These are phyloP conservation scores for Ogataea chonburiensis DNA, from an alignment of 805 yeast genomes.

Conservation along the genomic window DNA sequence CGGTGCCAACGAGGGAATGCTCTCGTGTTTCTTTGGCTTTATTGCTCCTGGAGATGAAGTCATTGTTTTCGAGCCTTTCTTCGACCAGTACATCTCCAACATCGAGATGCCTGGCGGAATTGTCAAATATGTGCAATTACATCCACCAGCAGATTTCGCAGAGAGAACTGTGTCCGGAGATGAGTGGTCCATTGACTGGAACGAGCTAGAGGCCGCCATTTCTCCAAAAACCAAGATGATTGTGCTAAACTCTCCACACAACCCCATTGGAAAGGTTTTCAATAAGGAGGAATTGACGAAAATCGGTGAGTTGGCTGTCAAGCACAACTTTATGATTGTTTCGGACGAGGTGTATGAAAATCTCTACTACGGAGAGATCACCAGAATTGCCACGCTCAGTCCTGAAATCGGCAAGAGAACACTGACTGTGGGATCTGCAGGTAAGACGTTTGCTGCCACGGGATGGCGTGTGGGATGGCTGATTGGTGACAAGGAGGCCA, in stretches of 20 bases:
- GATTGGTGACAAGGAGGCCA: conserved; percentile 78
- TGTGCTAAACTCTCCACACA: conserved; percentile 91
- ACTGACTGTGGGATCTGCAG: conserved; percentile 93
- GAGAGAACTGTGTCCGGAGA: conserved; percentile 65
- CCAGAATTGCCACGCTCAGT: conserved; percentile 78
- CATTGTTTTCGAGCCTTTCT: conserved; percentile 94
- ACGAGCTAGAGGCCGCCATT: conserved; percentile 69
- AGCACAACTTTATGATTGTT: conserved; percentile 76
- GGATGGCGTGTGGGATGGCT: conserved; percentile 99
- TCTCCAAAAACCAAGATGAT: conserved; percentile 78
- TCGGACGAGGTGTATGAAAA: conserved; percentile 97
- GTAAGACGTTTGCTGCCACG: conserved; percentile 97
- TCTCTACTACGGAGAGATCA: conserved; percentile 69
- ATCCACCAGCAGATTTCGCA: conserved; percentile 75
- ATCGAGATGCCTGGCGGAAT: conserved; percentile 93
- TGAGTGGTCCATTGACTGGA: conserved; percentile 86
- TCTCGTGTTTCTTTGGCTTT: conserved; percentile 80
- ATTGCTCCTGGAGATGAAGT: conserved; percentile 89
- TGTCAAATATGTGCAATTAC: conserved; percentile 80
- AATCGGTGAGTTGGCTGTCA: conserved; percentile 81
- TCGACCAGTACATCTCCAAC: conserved; percentile 94
- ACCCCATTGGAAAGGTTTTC: conserved; percentile 92
- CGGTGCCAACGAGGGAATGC: conserved; percentile 96
- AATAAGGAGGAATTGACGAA: conserved; percentile 67
- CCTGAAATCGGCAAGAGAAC: conserved; percentile 81